A percentile compares a stretch with the other conserved stretches of the same genome.
Evolutionary conservation across 495 filamentous ascomycete species (phyloP).

Genomic region (Darksidea phi): DNA sequence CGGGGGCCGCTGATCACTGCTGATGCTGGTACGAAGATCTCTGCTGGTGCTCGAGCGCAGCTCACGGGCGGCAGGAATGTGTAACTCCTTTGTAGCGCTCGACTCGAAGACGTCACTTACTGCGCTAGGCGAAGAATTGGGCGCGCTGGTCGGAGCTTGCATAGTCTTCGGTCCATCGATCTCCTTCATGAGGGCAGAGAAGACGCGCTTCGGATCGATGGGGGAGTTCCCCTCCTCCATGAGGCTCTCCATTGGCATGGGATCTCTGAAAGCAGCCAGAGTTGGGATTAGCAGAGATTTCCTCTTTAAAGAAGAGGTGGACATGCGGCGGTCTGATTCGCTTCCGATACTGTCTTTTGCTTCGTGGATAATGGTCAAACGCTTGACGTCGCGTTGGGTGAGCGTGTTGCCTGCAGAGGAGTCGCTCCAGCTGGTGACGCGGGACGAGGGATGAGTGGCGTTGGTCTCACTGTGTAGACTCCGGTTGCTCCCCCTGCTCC

Average conservation of each 20-base stretch:
- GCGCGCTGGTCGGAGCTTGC: not conserved
- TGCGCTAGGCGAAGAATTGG: not conserved
- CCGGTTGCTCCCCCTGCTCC: slow-evolving; percentile 8
- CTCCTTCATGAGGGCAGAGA: slow-evolving; percentile 34
- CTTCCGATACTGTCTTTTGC: slow-evolving; percentile 34
- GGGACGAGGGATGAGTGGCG: slow-evolving; percentile 10
- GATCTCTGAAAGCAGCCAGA: slow-evolving; percentile 42
- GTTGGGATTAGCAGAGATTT: slow-evolving; percentile 48
- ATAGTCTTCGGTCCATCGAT: slow-evolving; percentile 10
- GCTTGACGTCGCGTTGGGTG: slow-evolving; percentile 26
- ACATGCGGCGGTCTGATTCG: not conserved
- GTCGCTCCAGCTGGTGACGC: slow-evolving; percentile 31
- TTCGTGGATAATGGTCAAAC: slow-evolving; percentile 35
- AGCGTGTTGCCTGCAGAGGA: slow-evolving; percentile 27
- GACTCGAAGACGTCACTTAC: slow-evolving; percentile 21
- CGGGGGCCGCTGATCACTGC: not conserved
- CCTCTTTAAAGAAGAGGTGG: slow-evolving; percentile 46
- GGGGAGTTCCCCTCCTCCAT: slow-evolving; percentile 3
- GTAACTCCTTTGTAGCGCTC: not conserved
- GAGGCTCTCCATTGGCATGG: slow-evolving; percentile 24
- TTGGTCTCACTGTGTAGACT: slow-evolving; percentile 24
- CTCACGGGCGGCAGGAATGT: not conserved
- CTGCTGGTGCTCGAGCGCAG: slow-evolving; percentile 4
- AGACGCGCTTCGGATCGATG: slow-evolving; percentile 31
- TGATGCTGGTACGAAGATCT: slow-evolving; percentile 1